Conservation (phyloP, 1,284 basidiomycete genomes). For the Tilletia indica region DNA sequence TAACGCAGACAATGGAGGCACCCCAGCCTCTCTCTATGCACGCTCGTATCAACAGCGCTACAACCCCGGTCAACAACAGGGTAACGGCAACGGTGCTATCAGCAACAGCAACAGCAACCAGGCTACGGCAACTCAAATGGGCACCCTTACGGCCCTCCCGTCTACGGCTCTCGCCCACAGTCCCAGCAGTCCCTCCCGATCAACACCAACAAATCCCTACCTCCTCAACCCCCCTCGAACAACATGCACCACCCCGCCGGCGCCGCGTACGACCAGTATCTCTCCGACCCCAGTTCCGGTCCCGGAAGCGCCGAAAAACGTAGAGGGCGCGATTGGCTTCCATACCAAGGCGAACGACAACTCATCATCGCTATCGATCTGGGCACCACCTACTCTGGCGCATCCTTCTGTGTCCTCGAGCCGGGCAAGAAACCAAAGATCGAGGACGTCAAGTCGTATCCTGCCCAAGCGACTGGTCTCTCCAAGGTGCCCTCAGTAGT, state of each 20-base stretch:
- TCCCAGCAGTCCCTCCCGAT: background rate
- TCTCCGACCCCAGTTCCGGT: slow-evolving; percentile 17
- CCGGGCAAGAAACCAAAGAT: slow-evolving; percentile 25
- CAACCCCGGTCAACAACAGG: background rate
- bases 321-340: slow-evolving; percentile 24
- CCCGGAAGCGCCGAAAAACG: slow-evolving; percentile 18
- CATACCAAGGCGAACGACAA: slow-evolving; percentile 24
- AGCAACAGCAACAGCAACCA: background rate
- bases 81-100: background rate
- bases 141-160: slow-evolving; percentile 10
- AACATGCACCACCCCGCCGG: background rate
- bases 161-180: slow-evolving; percentile 1
- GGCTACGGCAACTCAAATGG: background rate
- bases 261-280: slow-evolving; percentile 22
- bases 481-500: slow-evolving; percentile 28
- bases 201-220: slow-evolving; percentile 8
- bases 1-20: background rate
- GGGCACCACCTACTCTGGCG: slow-evolving; percentile 24
- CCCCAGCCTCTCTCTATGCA: background rate
- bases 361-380: slow-evolving; percentile 27
- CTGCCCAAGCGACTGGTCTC: slow-evolving; percentile 24
- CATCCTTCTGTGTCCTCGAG: slow-evolving; percentile 26
- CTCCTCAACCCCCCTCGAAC: background rate
- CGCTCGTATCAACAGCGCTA: slow-evolving; percentile 16
- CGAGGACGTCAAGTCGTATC: slow-evolving; percentile 24